phyloP scores from a whole-genome alignment of 2,329 filamentous ascomycete genomes.

The Pezicula radicicola region DNA sequence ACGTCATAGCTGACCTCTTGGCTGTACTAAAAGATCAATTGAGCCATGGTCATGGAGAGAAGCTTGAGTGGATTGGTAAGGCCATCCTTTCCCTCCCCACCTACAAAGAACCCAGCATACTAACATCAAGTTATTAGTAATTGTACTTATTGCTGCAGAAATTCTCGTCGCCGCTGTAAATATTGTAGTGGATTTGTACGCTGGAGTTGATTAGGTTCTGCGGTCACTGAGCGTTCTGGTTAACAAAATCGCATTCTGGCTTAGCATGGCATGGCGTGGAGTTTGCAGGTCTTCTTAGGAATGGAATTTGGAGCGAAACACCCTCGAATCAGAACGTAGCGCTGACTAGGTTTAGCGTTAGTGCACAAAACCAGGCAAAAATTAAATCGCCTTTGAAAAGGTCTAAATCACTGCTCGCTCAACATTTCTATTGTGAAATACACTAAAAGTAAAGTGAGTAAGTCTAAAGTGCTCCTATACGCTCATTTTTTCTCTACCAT shows the following conservation, averaged over 20 bases:
- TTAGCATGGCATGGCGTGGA: too few species aligned
- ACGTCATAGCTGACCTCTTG: constrained; percentile 90
- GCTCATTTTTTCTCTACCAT: too few species aligned
- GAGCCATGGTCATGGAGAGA: constrained; percentile 88
- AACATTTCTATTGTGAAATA: too few species aligned
- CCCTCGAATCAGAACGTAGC: too few species aligned
- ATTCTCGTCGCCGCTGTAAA: constrained; percentile 91
- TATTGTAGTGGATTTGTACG: constrained; percentile 91
- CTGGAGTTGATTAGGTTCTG: constrained; percentile 50
- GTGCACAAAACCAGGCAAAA: too few species aligned
- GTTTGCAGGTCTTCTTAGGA: too few species aligned
- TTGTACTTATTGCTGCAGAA: constrained; percentile 92
- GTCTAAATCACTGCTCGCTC: too few species aligned
- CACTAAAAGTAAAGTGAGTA: too few species aligned
- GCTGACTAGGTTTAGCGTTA: too few species aligned
- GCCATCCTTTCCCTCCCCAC: constrained; percentile 13
- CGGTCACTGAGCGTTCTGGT: neutral
- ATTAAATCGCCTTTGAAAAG: too few species aligned
- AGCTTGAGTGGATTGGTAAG: constrained; percentile 84
- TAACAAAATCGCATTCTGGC: neutral
- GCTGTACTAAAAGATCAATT: constrained; percentile 94
- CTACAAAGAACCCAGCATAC: neutral
- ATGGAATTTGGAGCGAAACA: too few species aligned
- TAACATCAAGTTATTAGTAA: constrained; percentile 54
- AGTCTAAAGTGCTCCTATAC: too few species aligned